Evolutionary conservation across 2,329 filamentous ascomycete genomes (phyloP), one percentile per base, ranked within the genome.

Genomic region (Drechslerella stenobrocha): DNA sequence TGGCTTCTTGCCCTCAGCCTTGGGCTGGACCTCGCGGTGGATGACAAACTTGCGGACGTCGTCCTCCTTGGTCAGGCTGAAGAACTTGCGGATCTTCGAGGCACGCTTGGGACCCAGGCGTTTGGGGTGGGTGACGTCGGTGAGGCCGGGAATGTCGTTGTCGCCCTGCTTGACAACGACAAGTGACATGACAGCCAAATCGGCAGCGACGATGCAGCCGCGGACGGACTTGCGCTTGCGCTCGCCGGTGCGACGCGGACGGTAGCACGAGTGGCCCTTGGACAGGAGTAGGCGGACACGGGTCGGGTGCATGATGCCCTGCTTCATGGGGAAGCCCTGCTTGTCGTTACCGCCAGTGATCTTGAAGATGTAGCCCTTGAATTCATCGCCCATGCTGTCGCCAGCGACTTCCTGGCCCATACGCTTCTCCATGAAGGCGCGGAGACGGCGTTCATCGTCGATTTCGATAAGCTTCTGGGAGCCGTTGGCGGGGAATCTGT

Each of bases 241-340:
- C 88, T 98, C 93, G 80, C 93, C 93, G 74, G 87, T 89, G 79
- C 93, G 91, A 82, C 93, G 92, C 79, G 92, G 86, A 79, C 93
- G 92, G 87, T 97, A 98, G 89, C 93, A 98, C 76, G 90, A 93
- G 89, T 97, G 93, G 80, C 93, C 64, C 61, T 95, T 90, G 79
- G 87, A 79, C 78, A 98, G 90, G 77, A 98, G 88, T 75, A 98
- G 90, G 75, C 89, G 88, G 82, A 96, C 93, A 93, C 93, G 93
- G 80, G 89, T 93, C 77, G 93, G 91, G 81, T 95, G 89, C 85
- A 98, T 92, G 80, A 95, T 89, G 85, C 93, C 93, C 87, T 98
- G 95, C 90, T 98, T 98, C 93, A 98, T 98, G 76, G 93, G 93
- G 87, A 98, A 98, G 84, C 93, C 93, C 85, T 98, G 95, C 90